Conservation (phyloP, 1,139 yeast genomes). For the Hyphopichia fennica region DNA sequence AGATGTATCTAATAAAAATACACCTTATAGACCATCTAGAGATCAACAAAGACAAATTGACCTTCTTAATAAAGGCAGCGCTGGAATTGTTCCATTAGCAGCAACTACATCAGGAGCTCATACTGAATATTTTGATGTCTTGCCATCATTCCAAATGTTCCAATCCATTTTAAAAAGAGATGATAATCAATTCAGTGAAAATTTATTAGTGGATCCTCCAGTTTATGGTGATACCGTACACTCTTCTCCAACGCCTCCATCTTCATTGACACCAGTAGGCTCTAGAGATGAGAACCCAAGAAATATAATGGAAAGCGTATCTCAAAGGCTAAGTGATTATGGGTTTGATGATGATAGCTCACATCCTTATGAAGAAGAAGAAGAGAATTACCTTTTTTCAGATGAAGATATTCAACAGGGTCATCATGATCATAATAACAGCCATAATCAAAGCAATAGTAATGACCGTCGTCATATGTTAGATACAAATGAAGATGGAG, state of each 20-base stretch:
- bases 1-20: background rate
- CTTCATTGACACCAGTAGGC: constrained; percentile 14
- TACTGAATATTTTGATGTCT: constrained; percentile 51
- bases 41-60: constrained; percentile 41
- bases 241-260: constrained; percentile 29
- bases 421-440: constrained; percentile 10
- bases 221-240: constrained; percentile 36
- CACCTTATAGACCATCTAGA: constrained; percentile 35
- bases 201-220: constrained; percentile 39
- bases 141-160: constrained; percentile 67
- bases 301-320: constrained; percentile 14
- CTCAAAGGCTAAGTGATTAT: constrained; percentile 16
- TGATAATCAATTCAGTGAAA: constrained; percentile 43
- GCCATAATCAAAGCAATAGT: background rate
- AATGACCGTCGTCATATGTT: too few relatives aligned
- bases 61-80: constrained; percentile 10
- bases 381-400: constrained; percentile 19
- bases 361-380: constrained; percentile 14
- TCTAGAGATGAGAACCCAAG: constrained; percentile 6
- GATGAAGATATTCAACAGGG: constrained; percentile 17
- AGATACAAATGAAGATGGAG: background rate
- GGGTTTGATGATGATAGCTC: constrained; percentile 10
- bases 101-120: constrained; percentile 31
- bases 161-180: constrained; percentile 54
- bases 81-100: constrained; percentile 17